These are phyloP conservation scores for Wickerhamiella azymoides DNA, from an alignment of 805 yeast genomes.

Conservation along the genomic window DNA sequence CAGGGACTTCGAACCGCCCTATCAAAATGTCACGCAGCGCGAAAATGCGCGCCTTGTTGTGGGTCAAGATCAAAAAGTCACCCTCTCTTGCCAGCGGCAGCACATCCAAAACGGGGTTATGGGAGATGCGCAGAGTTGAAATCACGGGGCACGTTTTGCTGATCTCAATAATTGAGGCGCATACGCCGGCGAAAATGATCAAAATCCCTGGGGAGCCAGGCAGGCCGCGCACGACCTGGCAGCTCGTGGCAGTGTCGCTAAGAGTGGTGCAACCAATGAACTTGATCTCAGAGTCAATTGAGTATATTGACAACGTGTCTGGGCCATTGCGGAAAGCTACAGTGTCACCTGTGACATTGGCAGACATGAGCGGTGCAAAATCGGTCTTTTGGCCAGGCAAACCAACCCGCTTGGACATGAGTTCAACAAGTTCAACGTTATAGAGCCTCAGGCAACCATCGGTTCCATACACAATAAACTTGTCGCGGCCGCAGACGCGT, in stretches of 20 bases:
- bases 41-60: not conserved
- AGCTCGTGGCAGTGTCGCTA: not conserved
- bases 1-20: not conserved
- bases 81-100: constrained; percentile 2
- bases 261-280: not conserved
- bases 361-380: not conserved
- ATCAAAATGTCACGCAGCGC: not conserved
- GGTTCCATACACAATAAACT: not conserved
- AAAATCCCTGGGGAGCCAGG: constrained; percentile 1
- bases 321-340: not conserved
- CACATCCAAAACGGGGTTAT: not conserved
- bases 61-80: not conserved
- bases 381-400: constrained; percentile 2
- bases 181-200: not conserved
- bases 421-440: not conserved
- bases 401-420: not conserved
- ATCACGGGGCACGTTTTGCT: constrained; percentile 2
- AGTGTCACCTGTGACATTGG: not conserved
- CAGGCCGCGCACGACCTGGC: not conserved
- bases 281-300: not conserved
- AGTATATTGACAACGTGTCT: not conserved
- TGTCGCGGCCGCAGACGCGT: not conserved
- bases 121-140: constrained; percentile 1
- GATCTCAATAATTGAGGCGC: constrained; percentile 1
- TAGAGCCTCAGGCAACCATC: not conserved